Conservation (phyloP, 768 basidiomycete species). For the Phylloporus scabripes region DNA sequence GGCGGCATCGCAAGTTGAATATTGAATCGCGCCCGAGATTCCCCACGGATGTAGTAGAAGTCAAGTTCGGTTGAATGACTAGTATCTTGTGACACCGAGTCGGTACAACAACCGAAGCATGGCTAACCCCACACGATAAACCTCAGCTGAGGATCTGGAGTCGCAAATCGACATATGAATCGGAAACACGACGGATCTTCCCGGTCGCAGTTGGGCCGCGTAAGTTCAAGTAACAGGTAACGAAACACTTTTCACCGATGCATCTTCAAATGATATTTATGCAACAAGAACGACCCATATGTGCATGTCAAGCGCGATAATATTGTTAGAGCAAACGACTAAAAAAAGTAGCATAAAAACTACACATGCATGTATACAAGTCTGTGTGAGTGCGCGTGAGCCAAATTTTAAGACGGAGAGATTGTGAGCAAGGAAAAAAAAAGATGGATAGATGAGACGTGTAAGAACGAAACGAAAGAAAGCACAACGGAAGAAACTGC, state of each 20-base stretch:
- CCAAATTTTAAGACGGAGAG: constrained; percentile 8
- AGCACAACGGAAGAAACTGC: neutral
- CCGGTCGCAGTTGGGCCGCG: neutral
- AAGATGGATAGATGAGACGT: constrained; percentile 1
- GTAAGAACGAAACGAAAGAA: neutral
- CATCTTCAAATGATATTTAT: neutral
- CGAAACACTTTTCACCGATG: no score
- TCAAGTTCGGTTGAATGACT: neutral
- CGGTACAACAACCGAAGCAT: neutral
- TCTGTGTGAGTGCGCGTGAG: constrained; percentile 1
- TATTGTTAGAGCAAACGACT: neutral
- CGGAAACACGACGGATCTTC: neutral
- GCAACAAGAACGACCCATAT: neutral
- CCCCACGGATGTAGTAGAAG: neutral
- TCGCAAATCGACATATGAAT: neutral
- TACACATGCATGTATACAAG: constrained; percentile 16
- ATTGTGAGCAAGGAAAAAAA: constrained; percentile 3
- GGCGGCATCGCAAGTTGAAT: neutral
- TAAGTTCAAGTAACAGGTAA: neutral
- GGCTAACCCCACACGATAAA: neutral
- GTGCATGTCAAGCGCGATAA: neutral
- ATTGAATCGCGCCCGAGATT: neutral
- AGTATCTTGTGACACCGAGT: neutral
- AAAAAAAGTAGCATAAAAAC: neutral
- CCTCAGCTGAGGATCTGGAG: neutral